Percentiles rank a stretch among this genome's conserved stretches.
These are phyloP conservation scores for Ajuga reptans DNA, from an alignment of 305 asterid genomes.

Conservation along the genomic window DNA sequence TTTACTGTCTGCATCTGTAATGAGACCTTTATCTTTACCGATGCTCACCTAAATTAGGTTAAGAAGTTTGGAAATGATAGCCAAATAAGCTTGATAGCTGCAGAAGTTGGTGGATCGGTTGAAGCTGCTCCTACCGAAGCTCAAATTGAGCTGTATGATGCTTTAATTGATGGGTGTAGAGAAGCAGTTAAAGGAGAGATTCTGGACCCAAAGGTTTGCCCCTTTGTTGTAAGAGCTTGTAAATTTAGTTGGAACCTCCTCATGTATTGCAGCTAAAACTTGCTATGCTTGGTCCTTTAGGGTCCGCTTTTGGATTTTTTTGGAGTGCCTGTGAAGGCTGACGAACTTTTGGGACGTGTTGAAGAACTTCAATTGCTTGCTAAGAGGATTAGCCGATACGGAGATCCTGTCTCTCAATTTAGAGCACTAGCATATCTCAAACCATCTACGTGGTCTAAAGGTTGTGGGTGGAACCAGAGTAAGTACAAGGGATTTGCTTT, in stretches of 20 bases:
- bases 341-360: slow-evolving; percentile 79
- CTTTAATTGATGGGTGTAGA: slow-evolving; percentile 85
- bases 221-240: slow-evolving; percentile 11
- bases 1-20: not conserved
- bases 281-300: slow-evolving; percentile 32
- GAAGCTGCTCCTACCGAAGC: slow-evolving; percentile 91
- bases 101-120: slow-evolving; percentile 94
- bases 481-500: slow-evolving; percentile 31
- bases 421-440: slow-evolving; percentile 77
- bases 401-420: slow-evolving; percentile 83
- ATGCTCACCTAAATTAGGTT: slow-evolving; percentile 46
- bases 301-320: slow-evolving; percentile 96
- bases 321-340: slow-evolving; percentile 96
- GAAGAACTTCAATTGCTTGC: slow-evolving; percentile 96
- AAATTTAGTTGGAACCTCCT: slow-evolving; percentile 11
- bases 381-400: slow-evolving; percentile 81
- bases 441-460: slow-evolving; percentile 98
- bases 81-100: slow-evolving; percentile 72
- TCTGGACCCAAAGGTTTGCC: slow-evolving; percentile 68
- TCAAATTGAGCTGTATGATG: slow-evolving; percentile 92
- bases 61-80: slow-evolving; percentile 92
- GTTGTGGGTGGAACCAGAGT: slow-evolving; percentile 99
- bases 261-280: slow-evolving; percentile 27
- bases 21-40: slow-evolving; percentile 13
- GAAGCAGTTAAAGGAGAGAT: slow-evolving; percentile 75